These are phyloP conservation scores for Scenedesmus sp. DNA, from an alignment of 163 green algal genomes.

Conservation along the genomic window DNA sequence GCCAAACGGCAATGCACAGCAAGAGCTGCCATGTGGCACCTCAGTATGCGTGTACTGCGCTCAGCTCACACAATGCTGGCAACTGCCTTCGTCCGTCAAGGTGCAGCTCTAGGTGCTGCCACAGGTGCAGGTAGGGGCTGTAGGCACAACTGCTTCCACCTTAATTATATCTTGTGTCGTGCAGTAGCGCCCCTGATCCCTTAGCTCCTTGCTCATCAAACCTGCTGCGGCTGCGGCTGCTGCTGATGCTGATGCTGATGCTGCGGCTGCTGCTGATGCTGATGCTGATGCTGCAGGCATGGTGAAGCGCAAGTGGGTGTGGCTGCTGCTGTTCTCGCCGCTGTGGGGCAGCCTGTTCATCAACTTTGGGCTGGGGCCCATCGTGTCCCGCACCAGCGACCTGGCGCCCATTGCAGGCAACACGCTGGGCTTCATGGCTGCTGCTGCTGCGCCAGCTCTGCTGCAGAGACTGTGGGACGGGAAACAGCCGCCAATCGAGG, in stretches of 20 bases:
- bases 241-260: too few relatives aligned
- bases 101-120: not conserved
- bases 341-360: slow-evolving; percentile 86
- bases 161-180: not conserved
- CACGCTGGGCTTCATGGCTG: slow-evolving; percentile 63
- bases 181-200: not conserved
- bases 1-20: too few relatives aligned
- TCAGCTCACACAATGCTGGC: too few relatives aligned
- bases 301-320: slow-evolving; percentile 78
- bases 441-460: slow-evolving; percentile 50
- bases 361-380: slow-evolving; percentile 85
- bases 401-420: slow-evolving; percentile 67
- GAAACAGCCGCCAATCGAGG: not conserved
- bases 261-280: slow-evolving; percentile 81
- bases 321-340: slow-evolving; percentile 82
- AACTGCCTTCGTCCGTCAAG: not conserved
- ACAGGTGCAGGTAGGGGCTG: too few relatives aligned
- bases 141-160: not conserved
- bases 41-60: too few relatives aligned
- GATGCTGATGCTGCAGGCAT: slow-evolving; percentile 76
- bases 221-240: too few relatives aligned
- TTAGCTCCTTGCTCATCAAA: not conserved
- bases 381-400: slow-evolving; percentile 80
- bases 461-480: slow-evolving; percentile 42
- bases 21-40: too few relatives aligned